phyloP scores from a whole-genome alignment of 2,329 filamentous ascomycete species.

The Xylaria sp. region DNA sequence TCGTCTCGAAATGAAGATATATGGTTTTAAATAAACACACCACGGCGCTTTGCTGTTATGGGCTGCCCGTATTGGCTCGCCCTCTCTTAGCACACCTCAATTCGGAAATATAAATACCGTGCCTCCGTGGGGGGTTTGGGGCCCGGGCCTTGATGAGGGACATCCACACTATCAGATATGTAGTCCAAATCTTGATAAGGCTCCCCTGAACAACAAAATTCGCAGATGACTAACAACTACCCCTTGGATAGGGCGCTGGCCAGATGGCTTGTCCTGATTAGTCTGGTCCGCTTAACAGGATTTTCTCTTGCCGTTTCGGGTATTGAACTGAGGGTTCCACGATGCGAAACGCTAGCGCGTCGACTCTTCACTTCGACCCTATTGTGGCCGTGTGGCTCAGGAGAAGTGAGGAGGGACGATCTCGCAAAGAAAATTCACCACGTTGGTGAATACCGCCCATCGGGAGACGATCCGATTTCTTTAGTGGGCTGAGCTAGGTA shows the following conservation, averaged over 20 bases:
- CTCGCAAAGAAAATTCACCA: too few species aligned
- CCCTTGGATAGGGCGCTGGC: background rate
- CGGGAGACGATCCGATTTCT: background rate
- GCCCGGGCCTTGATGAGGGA: too few species aligned
- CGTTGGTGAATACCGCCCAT: background rate
- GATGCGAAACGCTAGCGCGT: slow-evolving; percentile 26
- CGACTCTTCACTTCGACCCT: slow-evolving; percentile 15
- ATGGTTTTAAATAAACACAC: too few species aligned
- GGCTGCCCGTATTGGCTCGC: too few species aligned
- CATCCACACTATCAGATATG: too few species aligned
- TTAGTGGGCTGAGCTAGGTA: background rate
- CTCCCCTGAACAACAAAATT: background rate
- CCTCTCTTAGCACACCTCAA: too few species aligned
- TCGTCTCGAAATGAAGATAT: background rate
- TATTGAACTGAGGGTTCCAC: slow-evolving; percentile 10
- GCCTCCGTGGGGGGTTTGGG: too few species aligned
- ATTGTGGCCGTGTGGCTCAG: background rate
- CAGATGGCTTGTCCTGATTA: slow-evolving; percentile 14
- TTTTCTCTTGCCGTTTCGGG: slow-evolving; percentile 17
- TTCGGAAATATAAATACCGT: too few species aligned
- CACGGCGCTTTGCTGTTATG: too few species aligned
- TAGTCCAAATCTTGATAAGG: background rate
- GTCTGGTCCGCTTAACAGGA: slow-evolving; percentile 5
- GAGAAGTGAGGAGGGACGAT: background rate
- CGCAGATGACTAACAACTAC: background rate